phyloP scores from a whole-genome alignment of 2,329 filamentous ascomycete genomes.

The Botrytis cinerea region DNA sequence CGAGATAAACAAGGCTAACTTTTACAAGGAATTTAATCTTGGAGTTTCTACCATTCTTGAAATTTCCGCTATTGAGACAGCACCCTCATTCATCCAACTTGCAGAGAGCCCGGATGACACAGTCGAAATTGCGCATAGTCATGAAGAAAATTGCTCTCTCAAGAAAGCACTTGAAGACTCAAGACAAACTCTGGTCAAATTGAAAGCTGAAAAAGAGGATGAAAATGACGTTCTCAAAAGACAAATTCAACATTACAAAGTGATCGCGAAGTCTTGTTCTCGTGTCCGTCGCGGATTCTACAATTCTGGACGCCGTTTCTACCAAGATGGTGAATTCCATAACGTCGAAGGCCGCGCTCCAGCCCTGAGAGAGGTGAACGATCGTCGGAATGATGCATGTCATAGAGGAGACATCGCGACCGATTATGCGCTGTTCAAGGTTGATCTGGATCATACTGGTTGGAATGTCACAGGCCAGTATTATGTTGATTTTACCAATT shows the following conservation, averaged over 20 bases:
- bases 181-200: not conserved
- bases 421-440: not conserved
- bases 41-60: too few species aligned
- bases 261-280: not conserved
- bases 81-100: too few species aligned
- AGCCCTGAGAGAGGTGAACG: not conserved
- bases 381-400: not conserved
- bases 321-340: accelerated
- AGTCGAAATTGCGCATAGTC: too few species aligned
- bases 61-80: too few species aligned
- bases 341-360: not conserved
- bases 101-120: not conserved
- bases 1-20: too few species aligned
- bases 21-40: too few species aligned
- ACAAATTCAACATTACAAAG: not conserved
- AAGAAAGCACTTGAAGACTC: not conserved
- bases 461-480: not conserved
- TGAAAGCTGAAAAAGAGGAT: not conserved
- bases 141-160: not conserved
- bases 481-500: not conserved
- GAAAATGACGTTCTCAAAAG: not conserved
- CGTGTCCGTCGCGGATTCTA: not conserved
- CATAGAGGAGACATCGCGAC: not conserved
- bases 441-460: not conserved
- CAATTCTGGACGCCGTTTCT: not conserved